Percentiles rank a stretch among this genome's conserved stretches.
Conservation (phyloP, 192 early-diverging fungal genomes). For the Glomus cerebriforme region DNA sequence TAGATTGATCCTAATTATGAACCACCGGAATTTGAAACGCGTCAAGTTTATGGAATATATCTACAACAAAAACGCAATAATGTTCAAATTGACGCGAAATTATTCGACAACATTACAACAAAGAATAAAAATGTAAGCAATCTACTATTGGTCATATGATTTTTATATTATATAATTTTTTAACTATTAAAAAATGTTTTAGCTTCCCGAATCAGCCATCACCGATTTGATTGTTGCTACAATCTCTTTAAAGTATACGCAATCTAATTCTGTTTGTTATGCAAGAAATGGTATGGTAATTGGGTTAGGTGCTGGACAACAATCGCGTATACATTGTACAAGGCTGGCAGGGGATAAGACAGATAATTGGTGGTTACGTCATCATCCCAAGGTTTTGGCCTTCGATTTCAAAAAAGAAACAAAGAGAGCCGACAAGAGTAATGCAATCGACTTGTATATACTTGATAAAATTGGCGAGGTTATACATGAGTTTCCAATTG, state of each 20-base stretch:
- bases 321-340: conserved; percentile 98
- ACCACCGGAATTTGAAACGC: conserved; percentile 80
- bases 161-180: neutral
- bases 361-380: conserved; percentile 98
- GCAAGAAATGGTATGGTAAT: conserved; percentile 97
- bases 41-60: conserved; percentile 93
- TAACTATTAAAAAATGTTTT: neutral
- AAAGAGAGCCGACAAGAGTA: conserved; percentile 95
- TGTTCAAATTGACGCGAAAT: conserved; percentile 66
- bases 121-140: conserved; percentile 67
- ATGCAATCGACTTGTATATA: conserved; percentile 96
- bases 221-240: conserved; percentile 76
- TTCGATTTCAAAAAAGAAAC: conserved; percentile 83
- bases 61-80: conserved; percentile 94
- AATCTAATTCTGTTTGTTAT: conserved; percentile 99
- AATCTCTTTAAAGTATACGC: conserved; percentile 98
- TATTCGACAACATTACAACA: conserved; percentile 89
- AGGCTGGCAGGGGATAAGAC: conserved; percentile 99
- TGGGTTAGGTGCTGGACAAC: conserved; percentile 97
- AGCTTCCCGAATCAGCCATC: conserved; percentile 2
- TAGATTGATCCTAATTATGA: conserved; percentile 87
- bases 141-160: neutral
- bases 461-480: conserved; percentile 84
- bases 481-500: conserved; percentile 22
- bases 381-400: conserved; percentile 91